A percentile compares a stretch with the other conserved stretches of the same genome.
Conservation (phyloP, 352 stramenopile genomes). For the Blastocystis sp. region DNA sequence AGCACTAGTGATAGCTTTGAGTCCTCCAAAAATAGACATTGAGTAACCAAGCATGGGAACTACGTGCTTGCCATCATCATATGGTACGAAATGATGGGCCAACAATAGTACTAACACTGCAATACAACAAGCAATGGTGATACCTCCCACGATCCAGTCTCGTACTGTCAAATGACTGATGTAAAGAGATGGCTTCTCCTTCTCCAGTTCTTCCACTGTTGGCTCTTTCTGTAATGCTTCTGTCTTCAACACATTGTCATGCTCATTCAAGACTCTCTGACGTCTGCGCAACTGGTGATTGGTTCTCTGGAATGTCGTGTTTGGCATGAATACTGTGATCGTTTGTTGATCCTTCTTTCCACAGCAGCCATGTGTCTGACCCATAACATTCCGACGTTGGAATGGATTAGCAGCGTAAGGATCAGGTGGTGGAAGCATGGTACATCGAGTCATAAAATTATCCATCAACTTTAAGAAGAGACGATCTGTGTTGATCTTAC, state of each 20-base stretch:
- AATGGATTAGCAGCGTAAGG: constrained; percentile 35
- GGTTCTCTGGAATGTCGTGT: constrained; percentile 31
- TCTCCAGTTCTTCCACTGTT: constrained; percentile 60
- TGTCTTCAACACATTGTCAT: constrained; percentile 38
- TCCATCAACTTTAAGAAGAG: constrained; percentile 60
- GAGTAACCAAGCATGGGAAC: constrained; percentile 46
- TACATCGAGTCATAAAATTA: constrained; percentile 59
- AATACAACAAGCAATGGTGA: constrained; percentile 6
- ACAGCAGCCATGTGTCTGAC: background rate
- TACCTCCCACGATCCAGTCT: constrained; percentile 27
- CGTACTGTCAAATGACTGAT: constrained; percentile 14
- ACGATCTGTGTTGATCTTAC: constrained; percentile 44
- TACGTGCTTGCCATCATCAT: constrained; percentile 22
- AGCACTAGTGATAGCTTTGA: constrained; percentile 10
- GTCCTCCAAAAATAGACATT: constrained; percentile 44
- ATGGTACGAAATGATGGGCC: background rate
- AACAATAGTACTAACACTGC: constrained; percentile 12
- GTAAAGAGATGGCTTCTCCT: constrained; percentile 7
- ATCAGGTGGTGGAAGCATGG: constrained; percentile 60
- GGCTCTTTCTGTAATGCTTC: constrained; percentile 46
- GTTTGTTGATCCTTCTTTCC: background rate
- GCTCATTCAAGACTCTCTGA: constrained; percentile 26
- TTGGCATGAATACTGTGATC: constrained; percentile 41
- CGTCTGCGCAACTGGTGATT: constrained; percentile 48
- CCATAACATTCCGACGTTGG: background rate